Conservation (phyloP, 257 asterid species). For the Lycium ferocissimum region DNA sequence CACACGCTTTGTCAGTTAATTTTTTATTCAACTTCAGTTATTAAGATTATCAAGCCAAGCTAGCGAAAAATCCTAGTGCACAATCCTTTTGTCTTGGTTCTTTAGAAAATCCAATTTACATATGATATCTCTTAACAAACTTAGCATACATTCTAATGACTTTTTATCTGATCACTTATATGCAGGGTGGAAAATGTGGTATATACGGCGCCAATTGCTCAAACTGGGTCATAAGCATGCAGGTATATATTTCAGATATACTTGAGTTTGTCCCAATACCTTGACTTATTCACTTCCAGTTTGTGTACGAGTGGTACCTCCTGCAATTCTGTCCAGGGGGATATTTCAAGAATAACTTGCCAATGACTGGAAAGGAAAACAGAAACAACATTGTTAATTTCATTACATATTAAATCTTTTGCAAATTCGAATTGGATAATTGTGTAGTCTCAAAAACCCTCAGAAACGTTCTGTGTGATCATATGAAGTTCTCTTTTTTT, state of each 20-base stretch:
- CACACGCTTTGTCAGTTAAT: background rate
- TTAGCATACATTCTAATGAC: background rate
- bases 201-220: constrained; percentile 83
- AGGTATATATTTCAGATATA: constrained; percentile 45
- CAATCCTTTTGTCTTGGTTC: background rate
- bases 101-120: background rate
- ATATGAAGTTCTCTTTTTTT: background rate
- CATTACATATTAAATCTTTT: background rate
- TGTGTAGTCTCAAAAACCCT: background rate
- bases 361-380: background rate
- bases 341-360: background rate
- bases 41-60: background rate
- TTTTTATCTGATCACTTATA: constrained; percentile 16
- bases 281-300: background rate
- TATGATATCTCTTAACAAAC: background rate
- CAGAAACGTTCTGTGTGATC: background rate
- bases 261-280: background rate
- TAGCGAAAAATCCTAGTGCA: background rate
- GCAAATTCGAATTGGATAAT: background rate
- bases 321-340: background rate
- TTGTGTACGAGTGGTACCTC: background rate
- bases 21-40: background rate
- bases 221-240: constrained; percentile 82
- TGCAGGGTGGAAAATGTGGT: constrained; percentile 80
- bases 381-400: background rate